Evolutionary conservation across 106 monocot genomes (phyloP), one percentile per base, ranked within the genome.

Genomic region (Allium cepa): DNA sequence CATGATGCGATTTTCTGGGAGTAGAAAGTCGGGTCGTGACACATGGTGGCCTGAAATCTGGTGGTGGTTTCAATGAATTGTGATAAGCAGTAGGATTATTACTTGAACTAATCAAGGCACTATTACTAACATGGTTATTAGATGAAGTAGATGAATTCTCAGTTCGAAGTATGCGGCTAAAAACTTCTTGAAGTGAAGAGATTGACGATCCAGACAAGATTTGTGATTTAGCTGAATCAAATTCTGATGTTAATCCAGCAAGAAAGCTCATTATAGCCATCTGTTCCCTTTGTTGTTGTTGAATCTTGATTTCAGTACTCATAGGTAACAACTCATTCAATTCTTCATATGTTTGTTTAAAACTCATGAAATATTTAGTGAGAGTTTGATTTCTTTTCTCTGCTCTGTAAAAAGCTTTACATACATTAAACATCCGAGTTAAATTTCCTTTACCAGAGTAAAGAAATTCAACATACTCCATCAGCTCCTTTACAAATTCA

Each of bases 231-330:
- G 69, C 36, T 27, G 45, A 50, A 26, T 69, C 69, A 69, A 36
- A 56, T 11, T 69, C 57, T 45, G 28, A 46, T 10, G 56, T 1
- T 8, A 69, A 46, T 15, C 69, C 56, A 45, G 69, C 56, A 4
- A 69, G 9, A 57, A 69, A 69, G 49, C 56, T 69, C 36, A 69
- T 69, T 13, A 69, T 17, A 46, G 56, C 55, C 69, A 69, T 69
- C 14, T 69, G 55, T 28, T 69, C 56, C 6, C 69, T 4, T 46
- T 69, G 56, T 12, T 7, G 4, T 57, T 69, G 56, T 16, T 69
- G 69, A 27, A 69, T 36, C 4, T 36, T 36, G 4, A 2, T 36
- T 1, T 36, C 36, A 36, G 36, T 4, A 36, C 4, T 36, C 36
- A 36, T 36, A 36, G 36, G 36, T 36, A 36, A 50, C 49, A 67